Percentiles rank a stretch among this genome's conserved stretches.
phyloP scores from a whole-genome alignment of 768 basidiomycete species.

The Tricholoma flavovirens region DNA sequence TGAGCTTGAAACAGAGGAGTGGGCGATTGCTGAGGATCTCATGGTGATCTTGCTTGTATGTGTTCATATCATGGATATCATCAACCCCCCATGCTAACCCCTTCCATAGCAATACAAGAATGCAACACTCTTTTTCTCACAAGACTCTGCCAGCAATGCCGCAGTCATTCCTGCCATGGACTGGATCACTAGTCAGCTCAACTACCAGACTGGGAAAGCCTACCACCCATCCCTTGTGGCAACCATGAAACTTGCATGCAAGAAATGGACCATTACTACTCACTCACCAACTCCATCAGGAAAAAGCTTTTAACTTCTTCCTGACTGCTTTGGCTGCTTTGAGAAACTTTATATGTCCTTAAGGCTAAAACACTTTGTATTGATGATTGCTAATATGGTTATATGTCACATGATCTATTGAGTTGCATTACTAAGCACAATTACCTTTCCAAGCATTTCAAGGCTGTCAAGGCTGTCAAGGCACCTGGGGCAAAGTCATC shows the following conservation, averaged over 20 bases:
- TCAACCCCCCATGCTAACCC: neutral
- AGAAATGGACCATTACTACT: conserved; percentile 23
- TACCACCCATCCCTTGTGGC: conserved; percentile 13
- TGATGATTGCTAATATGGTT: no score
- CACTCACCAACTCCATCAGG: conserved; percentile 17
- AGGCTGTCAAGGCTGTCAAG: no score
- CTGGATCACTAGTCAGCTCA: conserved; percentile 15
- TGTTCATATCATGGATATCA: neutral
- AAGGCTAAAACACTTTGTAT: no score
- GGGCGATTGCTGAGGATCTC: conserved; percentile 22
- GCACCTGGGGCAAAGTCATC: no score
- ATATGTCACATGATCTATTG: no score
- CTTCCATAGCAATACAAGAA: conserved; percentile 24
- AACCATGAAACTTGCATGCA: conserved; percentile 15
- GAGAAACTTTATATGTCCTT: no score
- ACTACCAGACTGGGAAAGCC: conserved; percentile 4
- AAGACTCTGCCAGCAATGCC: conserved; percentile 16
- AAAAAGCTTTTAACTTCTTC: no score
- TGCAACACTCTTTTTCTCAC: conserved; percentile 20
- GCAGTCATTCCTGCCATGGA: conserved; percentile 32
- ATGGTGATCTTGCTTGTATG: conserved; percentile 18
- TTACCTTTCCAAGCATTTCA: no score
- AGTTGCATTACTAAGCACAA: no score
- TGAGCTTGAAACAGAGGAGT: conserved; percentile 7
- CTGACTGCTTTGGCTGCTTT: no score